A percentile compares a stretch with the other conserved stretches of the same genome.
Evolutionary conservation across 208 protist species (phyloP).

Genomic region (Crithidia fasciculata): DNA sequence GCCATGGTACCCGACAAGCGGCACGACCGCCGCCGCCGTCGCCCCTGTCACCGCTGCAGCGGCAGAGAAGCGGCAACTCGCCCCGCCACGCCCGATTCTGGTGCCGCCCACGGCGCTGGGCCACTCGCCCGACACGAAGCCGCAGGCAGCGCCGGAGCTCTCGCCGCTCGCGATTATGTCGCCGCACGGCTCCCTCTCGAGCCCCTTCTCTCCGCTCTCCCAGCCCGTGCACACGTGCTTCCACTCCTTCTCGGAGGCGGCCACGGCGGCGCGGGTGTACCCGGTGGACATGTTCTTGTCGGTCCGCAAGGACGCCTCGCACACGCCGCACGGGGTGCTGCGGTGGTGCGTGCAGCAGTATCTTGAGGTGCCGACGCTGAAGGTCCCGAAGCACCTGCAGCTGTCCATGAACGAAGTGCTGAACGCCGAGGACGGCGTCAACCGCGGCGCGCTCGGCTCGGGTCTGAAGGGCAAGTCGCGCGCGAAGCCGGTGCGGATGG

Average conservation of each 20-base stretch:
- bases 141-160: constrained; percentile 23
- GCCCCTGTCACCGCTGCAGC: neutral
- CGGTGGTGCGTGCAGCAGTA: constrained; percentile 81
- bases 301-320: constrained; percentile 74
- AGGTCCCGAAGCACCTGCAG: constrained; percentile 81
- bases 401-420: constrained; percentile 69
- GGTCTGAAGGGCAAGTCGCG: constrained; percentile 55
- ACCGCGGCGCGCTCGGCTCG: constrained; percentile 65
- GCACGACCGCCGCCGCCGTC: no score
- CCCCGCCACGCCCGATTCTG: constrained; percentile 36
- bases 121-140: constrained; percentile 48
- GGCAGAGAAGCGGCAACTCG: constrained; percentile 22
- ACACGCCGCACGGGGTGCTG: constrained; percentile 87
- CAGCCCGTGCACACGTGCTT: constrained; percentile 57
- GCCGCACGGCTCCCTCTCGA: constrained; percentile 33
- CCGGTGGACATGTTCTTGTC: constrained; percentile 85
- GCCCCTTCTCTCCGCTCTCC: constrained; percentile 64
- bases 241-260: constrained; percentile 68
- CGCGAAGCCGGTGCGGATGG: constrained; percentile 66
- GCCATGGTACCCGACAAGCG: constrained; percentile 54
- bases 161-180: constrained; percentile 26
- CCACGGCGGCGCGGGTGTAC: constrained; percentile 57
- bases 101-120: constrained; percentile 64
- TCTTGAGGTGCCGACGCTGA: constrained; percentile 70
- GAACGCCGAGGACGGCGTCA: constrained; percentile 52